phyloP scores from a whole-genome alignment of 2,329 filamentous ascomycete species.

The Cladosporium sp. region DNA sequence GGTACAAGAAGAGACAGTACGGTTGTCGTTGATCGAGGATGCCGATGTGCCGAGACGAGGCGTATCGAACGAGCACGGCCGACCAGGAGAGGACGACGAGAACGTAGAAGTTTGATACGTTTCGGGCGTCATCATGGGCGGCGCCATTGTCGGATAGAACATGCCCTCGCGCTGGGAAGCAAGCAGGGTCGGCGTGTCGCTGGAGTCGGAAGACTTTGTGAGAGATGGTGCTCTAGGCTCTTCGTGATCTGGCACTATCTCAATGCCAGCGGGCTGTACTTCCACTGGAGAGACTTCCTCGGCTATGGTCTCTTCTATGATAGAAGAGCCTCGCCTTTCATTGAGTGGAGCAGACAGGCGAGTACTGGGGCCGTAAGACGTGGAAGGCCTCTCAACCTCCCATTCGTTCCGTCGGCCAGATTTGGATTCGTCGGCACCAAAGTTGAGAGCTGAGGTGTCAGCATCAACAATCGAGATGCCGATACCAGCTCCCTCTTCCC shows the following conservation, averaged over 20 bases:
- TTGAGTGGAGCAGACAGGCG: constrained; percentile 23
- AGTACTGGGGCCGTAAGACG: constrained; percentile 14
- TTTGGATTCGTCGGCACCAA: constrained; percentile 1
- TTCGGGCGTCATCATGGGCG: constrained; percentile 58
- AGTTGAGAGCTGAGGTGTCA: constrained; percentile 16
- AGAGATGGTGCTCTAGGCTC: constrained; percentile 46
- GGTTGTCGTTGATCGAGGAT: constrained; percentile 67
- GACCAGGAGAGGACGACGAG: constrained; percentile 58
- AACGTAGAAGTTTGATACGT: constrained; percentile 53
- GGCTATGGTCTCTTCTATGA: constrained; percentile 32
- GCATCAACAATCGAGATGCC: constrained; percentile 30
- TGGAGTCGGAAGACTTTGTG: constrained; percentile 48
- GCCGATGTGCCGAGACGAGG: constrained; percentile 70
- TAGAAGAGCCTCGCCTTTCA: constrained; percentile 26
- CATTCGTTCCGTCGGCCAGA: constrained; percentile 19
- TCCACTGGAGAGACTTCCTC: constrained; percentile 37
- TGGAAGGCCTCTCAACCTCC: constrained; percentile 16
- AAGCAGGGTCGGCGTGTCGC: constrained; percentile 34
- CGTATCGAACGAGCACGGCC: constrained; percentile 61
- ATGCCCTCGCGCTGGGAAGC: constrained; percentile 31
- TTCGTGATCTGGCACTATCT: constrained; percentile 44
- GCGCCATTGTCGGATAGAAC: constrained; percentile 16
- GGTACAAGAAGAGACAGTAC: constrained; percentile 63
- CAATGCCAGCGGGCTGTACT: constrained; percentile 34
- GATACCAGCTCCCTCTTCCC: constrained; percentile 33